phyloP scores from a whole-genome alignment of 2,329 filamentous ascomycete species.

The Pseudogymnoascus sp. region DNA sequence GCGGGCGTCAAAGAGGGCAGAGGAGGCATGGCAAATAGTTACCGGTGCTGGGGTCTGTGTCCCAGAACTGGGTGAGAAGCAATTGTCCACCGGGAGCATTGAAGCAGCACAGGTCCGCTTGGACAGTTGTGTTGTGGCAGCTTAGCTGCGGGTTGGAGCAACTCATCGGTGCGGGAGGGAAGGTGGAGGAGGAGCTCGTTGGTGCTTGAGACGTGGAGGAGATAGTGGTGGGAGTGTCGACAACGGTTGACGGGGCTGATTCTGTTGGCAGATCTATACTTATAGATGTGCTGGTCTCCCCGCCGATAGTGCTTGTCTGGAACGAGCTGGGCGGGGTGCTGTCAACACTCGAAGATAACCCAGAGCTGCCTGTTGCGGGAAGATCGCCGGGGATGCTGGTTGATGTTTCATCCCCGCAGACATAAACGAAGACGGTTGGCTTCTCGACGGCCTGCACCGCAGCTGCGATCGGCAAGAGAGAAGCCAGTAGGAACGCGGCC shows the following conservation, averaged over 20 bases:
- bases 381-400: not conserved
- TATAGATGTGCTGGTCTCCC: not conserved
- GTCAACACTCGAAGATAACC: not conserved
- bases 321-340: not conserved
- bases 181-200: constrained; percentile 6
- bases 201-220: constrained; percentile 4
- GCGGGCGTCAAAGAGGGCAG: not conserved
- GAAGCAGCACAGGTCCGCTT: constrained; percentile 65
- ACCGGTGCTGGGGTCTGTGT: constrained; percentile 49
- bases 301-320: not conserved
- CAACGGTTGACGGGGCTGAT: not conserved
- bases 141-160: constrained; percentile 36
- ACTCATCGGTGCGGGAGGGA: constrained; percentile 18
- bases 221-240: constrained; percentile 15
- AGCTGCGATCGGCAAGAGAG: not conserved
- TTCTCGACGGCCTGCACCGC: constrained; percentile 1
- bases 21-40: not conserved
- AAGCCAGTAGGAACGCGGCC: not conserved
- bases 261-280: constrained; percentile 1
- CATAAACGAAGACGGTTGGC: constrained; percentile 1
- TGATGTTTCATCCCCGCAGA: constrained; percentile 3
- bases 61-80: constrained; percentile 72
- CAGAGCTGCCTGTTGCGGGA: not conserved
- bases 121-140: constrained; percentile 53
- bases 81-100: constrained; percentile 63